Evolutionary conservation across 2,329 filamentous ascomycete species (phyloP), one percentile per base, ranked within the genome.

Genomic region (Exophiala mesophila): DNA sequence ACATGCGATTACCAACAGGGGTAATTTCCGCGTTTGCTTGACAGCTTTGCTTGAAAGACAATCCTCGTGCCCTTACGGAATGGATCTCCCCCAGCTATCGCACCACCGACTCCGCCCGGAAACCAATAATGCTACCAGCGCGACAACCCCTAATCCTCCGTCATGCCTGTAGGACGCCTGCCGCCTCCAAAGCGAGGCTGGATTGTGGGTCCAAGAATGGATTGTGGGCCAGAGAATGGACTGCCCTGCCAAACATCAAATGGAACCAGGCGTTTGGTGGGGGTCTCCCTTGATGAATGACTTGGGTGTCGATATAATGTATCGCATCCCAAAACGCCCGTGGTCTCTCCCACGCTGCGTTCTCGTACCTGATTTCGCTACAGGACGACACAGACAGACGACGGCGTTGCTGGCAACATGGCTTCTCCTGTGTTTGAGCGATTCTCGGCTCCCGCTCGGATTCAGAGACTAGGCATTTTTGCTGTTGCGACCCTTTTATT

Each of bases 361-460:
- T 13, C 26, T 35, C 28, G 7, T 26, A 12, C 31, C 16, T 23
- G 24, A 17, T 10, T 26, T 7, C 16, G 8, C n/a, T 5, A 30
- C 23, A 15, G n/a, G 23, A 39, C 15, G n/a, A 32, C 26, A 23
- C 31, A 44, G 33, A 40, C 34, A 26, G 30, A 41, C 33, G n/a
- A 44, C 30, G 23, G 17, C 8, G 10, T 21, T 15, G 18, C 23
- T 8, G 26, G 32, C 40, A 40, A 50, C 20, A 50, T 50, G 47
- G 28, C 39, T 39, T 31, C 42, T 20, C 44, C 47, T n/a, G 26
- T 37, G 8, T 38, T 47, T 21, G 47, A 47, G 19, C 36, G 38
- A 8, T 41, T 50, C 38, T 41, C 47, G n/a, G 47, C 44, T 24
- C 47, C 47, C 5, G 44, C 44, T 20, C 44, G 44, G 28, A 43